A percentile compares a stretch with the other conserved stretches of the same genome.
Conservation (phyloP, 176 grass and related monocot species). For the Rhipidocladum racemiflorum region DNA sequence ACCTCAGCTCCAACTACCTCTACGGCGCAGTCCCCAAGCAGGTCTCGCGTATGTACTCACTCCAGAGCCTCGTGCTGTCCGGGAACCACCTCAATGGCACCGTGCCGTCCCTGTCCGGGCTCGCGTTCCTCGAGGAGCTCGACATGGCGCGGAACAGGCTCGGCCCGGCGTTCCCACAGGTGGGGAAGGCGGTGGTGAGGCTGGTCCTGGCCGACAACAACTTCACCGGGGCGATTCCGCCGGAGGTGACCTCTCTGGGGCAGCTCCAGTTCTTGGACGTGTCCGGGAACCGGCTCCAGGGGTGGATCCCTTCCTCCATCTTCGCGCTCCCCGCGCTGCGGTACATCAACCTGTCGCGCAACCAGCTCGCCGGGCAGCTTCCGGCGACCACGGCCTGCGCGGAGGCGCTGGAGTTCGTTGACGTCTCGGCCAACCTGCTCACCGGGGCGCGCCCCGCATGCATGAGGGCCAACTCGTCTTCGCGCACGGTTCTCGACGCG, state of each 20-base stretch:
- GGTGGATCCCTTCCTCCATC: conserved; percentile 62
- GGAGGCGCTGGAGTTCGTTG: conserved; percentile 45
- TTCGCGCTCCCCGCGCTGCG: conserved; percentile 66
- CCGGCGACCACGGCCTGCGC: conserved; percentile 47
- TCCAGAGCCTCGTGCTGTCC: conserved; percentile 69
- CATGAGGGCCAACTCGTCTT: conserved; percentile 51
- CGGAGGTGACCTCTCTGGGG: conserved; percentile 26
- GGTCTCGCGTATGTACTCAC: conserved; percentile 49
- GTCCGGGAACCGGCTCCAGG: conserved; percentile 54
- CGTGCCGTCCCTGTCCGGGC: conserved; percentile 45
- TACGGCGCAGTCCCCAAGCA: conserved; percentile 49
- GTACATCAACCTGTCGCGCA: conserved; percentile 64
- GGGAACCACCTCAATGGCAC: conserved; percentile 60
- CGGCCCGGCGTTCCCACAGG: conserved; percentile 53
- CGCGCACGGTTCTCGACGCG: conserved; percentile 47
- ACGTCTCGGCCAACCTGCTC: conserved; percentile 82
- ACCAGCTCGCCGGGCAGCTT: conserved; percentile 59
- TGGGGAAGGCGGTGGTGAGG: conserved; percentile 36
- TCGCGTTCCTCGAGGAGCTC: conserved; percentile 59
- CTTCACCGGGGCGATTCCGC: conserved; percentile 51
- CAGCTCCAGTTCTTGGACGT: conserved; percentile 61
- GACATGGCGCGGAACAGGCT: conserved; percentile 60
- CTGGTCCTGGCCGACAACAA: conserved; percentile 54
- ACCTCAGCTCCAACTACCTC: conserved; percentile 80
- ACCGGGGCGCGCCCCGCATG: conserved; percentile 63